phyloP scores from a whole-genome alignment of 306 rosid species.

The Malus asiatica region DNA sequence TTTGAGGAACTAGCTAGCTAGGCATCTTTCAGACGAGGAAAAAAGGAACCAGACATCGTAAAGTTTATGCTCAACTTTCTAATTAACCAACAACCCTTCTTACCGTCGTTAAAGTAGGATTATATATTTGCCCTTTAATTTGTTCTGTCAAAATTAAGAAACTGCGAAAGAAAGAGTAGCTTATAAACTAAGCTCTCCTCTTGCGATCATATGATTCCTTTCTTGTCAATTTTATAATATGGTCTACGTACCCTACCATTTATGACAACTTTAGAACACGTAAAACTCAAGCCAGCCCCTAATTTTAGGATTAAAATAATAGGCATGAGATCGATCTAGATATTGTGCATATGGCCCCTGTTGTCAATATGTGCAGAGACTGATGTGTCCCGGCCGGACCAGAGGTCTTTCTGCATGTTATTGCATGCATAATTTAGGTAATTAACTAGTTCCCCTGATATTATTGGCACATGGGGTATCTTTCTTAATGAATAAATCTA shows the following conservation, averaged over 20 bases:
- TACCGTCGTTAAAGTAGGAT: not conserved
- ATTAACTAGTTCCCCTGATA: not conserved
- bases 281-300: constrained; percentile 20
- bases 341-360: not conserved
- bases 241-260: not conserved
- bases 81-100: not conserved
- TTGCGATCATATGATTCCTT: constrained; percentile 6
- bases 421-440: not conserved
- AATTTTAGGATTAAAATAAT: not conserved
- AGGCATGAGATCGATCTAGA: not conserved
- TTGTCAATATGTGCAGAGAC: not conserved
- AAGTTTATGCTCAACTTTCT: constrained; percentile 8
- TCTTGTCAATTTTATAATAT: not conserved
- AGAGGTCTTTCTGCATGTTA: not conserved
- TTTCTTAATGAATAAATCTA: not conserved
- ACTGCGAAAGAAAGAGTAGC: constrained; percentile 4
- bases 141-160: constrained; percentile 21
- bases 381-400: not conserved
- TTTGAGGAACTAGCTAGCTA: not conserved
- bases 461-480: constrained; percentile 12
- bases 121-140: not conserved
- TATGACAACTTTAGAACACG: constrained; percentile 20
- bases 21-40: not conserved
- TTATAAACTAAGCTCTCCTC: constrained; percentile 22
- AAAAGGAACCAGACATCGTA: not conserved